These are phyloP conservation scores for Chrysoporthe deuterocubensis DNA, from an alignment of 2,329 filamentous ascomycete species.

Conservation along the genomic window DNA sequence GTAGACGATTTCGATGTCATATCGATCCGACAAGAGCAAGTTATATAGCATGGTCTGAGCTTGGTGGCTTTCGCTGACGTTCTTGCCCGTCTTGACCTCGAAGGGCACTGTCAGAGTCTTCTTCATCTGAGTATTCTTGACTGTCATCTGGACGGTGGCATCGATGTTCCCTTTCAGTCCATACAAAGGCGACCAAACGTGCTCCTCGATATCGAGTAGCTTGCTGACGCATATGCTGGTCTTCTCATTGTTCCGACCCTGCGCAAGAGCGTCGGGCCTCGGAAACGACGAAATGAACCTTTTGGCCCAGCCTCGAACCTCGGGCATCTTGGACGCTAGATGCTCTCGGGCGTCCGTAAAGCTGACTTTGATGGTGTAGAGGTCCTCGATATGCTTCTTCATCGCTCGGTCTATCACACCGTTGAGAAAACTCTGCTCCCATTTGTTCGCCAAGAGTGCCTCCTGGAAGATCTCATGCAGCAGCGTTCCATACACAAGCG, in stretches of 20 bases:
- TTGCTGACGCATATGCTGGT: conserved; percentile 88
- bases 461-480: conserved; percentile 96
- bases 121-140: conserved; percentile 69
- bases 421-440: conserved; percentile 72
- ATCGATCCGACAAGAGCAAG: conserved; percentile 87
- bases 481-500: conserved; percentile 90
- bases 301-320: conserved; percentile 81
- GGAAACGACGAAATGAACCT: conserved; percentile 74
- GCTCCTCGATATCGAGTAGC: conserved; percentile 93
- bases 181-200: conserved; percentile 98
- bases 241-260: conserved; percentile 77
- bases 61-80: conserved; percentile 79
- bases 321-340: conserved; percentile 79
- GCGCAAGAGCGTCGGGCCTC: conserved; percentile 71
- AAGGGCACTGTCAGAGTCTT: conserved; percentile 85
- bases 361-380: conserved; percentile 84
- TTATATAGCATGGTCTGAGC: conserved; percentile 96
- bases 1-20: conserved; percentile 88
- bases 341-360: conserved; percentile 76
- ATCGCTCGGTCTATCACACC: conserved; percentile 70
- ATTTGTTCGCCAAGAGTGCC: conserved; percentile 80
- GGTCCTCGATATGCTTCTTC: conserved; percentile 80
- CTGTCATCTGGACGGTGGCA: conserved; percentile 87
- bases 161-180: conserved; percentile 98
- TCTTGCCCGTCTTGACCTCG: conserved; percentile 93